Percentiles rank a stretch among this genome's conserved stretches.
Evolutionary conservation across 441 rosid genomes (phyloP).

Genomic region (Metrosideros polymorpha): DNA sequence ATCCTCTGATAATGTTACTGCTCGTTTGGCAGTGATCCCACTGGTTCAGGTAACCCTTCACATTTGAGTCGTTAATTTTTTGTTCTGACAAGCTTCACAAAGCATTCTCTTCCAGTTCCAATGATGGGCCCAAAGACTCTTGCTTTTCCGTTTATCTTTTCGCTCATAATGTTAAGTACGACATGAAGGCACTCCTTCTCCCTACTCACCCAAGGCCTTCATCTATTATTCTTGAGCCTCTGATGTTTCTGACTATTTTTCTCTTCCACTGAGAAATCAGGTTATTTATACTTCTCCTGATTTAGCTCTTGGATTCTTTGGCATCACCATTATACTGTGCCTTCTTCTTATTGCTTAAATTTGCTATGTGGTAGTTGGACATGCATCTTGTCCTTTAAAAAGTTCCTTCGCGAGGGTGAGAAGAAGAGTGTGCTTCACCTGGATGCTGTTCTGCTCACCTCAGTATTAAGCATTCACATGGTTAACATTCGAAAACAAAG

Average conservation of each 20-base stretch:
- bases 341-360: not conserved
- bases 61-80: not conserved
- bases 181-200: not conserved
- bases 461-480: not conserved
- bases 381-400: not conserved
- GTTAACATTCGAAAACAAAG: not conserved
- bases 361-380: not conserved
- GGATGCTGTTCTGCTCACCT: not conserved
- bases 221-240: not conserved
- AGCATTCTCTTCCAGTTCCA: not conserved
- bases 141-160: not conserved
- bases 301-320: not conserved
- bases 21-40: conserved; percentile 80
- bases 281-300: not conserved
- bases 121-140: not conserved
- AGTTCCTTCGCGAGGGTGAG: not conserved
- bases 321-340: not conserved
- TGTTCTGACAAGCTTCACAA: not conserved
- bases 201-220: not conserved
- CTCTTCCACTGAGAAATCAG: not conserved
- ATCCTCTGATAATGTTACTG: conserved; percentile 71
- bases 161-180: not conserved
- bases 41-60: conserved; percentile 57
- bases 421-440: not conserved
- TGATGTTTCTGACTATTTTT: not conserved